Evolutionary conservation across 441 rosid genomes (phyloP).

Genomic region (Breynia disticha): DNA sequence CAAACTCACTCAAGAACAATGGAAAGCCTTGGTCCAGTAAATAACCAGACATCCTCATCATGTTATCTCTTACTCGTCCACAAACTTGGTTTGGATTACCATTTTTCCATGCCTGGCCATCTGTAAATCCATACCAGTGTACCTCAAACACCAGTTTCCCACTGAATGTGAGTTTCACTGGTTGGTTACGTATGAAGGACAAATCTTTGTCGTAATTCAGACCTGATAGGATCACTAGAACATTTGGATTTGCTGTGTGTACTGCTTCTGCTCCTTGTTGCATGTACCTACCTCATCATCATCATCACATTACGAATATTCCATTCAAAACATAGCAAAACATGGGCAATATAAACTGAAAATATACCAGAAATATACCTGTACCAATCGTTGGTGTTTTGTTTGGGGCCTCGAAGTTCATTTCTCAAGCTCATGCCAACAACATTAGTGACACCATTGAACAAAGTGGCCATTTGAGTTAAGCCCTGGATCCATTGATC

Average conservation of each 20-base stretch:
- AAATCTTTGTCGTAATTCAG: constrained; percentile 42
- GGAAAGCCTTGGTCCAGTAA: constrained; percentile 53
- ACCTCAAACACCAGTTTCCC: constrained; percentile 57
- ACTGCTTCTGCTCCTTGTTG: constrained; percentile 63
- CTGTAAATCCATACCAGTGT: constrained; percentile 62
- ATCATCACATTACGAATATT: too few relatives aligned
- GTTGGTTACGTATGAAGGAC: constrained; percentile 29
- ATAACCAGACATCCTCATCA: constrained; percentile 43
- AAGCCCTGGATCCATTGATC: constrained; percentile 61
- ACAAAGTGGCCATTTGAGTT: constrained; percentile 49
- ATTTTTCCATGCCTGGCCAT: constrained; percentile 46
- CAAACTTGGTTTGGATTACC: constrained; percentile 55
- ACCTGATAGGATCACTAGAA: constrained; percentile 69
- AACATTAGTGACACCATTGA: constrained; percentile 41
- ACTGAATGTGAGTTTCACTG: constrained; percentile 32
- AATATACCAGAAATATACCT: constrained; percentile 25
- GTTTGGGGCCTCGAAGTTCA: constrained; percentile 74
- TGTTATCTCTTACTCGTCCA: constrained; percentile 26
- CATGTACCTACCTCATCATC: constrained; percentile 42
- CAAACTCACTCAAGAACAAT: constrained; percentile 71
- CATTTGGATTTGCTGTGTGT: constrained; percentile 51
- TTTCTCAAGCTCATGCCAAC: constrained; percentile 79
- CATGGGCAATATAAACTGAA: neutral
- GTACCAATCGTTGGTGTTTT: constrained; percentile 70
- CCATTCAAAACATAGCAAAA: too few relatives aligned